Evolutionary conservation across 2,329 filamentous ascomycete species (phyloP).

Genomic region (Neofusicoccum kwambonambiense): DNA sequence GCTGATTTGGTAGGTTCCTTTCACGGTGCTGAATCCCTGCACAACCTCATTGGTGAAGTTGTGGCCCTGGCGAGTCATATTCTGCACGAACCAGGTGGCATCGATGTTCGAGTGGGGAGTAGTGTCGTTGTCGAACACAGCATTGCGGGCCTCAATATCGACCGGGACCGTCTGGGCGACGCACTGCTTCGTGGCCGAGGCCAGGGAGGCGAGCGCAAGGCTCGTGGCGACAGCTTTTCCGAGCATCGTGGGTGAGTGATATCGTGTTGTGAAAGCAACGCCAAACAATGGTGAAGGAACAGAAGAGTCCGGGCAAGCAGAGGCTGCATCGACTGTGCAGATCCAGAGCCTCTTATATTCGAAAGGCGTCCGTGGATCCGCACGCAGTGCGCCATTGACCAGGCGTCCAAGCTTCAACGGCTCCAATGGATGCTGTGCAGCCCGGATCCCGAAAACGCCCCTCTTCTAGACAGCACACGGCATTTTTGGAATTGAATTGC

Average conservation of each 20-base stretch:
- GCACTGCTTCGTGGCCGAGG: constrained; percentile 14
- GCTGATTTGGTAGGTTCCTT: constrained; percentile 57
- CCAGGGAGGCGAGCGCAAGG: constrained; percentile 5
- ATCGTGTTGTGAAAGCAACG: not conserved
- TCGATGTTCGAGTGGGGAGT: constrained; percentile 48
- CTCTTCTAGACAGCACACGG: not conserved
- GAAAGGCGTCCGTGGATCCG: not conserved
- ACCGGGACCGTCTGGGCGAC: constrained; percentile 16
- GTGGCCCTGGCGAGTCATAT: constrained; percentile 48
- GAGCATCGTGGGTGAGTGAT: not conserved
- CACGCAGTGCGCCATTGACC: not conserved
- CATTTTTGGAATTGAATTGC: not conserved
- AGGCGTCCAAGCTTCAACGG: not conserved
- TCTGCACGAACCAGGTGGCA: constrained; percentile 56
- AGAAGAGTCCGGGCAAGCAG: too few relatives aligned
- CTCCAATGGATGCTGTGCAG: not conserved
- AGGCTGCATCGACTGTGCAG: not conserved
- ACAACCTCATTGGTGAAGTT: constrained; percentile 51
- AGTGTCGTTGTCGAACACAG: not conserved
- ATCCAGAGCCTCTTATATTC: not conserved
- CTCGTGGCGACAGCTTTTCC: not conserved
- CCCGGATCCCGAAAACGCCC: not conserved
- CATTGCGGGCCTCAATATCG: constrained; percentile 10
- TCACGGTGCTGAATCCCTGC: constrained; percentile 50
- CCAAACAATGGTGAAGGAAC: too few relatives aligned